A percentile compares a stretch with the other conserved stretches of the same genome.
phyloP scores from a whole-genome alignment of 495 filamentous ascomycete genomes.

The Aspergillus leporis region DNA sequence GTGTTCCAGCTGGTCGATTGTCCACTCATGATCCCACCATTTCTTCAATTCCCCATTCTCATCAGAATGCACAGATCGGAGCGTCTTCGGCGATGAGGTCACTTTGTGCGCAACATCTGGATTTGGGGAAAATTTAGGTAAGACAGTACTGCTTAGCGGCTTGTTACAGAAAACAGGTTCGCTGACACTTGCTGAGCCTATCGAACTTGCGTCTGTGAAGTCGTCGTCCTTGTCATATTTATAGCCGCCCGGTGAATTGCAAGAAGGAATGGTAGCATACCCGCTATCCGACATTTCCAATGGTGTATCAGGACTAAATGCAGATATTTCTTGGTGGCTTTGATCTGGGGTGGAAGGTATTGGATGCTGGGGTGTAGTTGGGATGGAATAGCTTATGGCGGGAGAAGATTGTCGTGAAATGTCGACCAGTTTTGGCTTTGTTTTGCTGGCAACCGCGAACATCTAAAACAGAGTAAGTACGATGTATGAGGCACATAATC shows the following conservation, averaged over 20 bases:
- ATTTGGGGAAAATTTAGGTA: conserved; percentile 14
- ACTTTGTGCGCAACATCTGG: conserved; percentile 25
- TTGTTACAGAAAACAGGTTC: conserved; percentile 32
- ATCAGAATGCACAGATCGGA: conserved; percentile 24
- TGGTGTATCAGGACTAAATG: conserved; percentile 49
- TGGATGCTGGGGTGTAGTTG: conserved; percentile 25
- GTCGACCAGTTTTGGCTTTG: conserved; percentile 43
- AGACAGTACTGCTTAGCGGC: conserved; percentile 20
- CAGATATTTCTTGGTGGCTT: conserved; percentile 43
- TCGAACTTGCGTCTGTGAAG: conserved; percentile 32
- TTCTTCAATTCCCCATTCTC: conserved; percentile 38
- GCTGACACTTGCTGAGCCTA: conserved; percentile 32
- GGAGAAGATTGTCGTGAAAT: conserved; percentile 45
- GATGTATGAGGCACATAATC: neutral
- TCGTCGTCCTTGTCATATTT: conserved; percentile 32
- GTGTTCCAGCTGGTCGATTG: conserved; percentile 45
- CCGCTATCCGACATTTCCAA: conserved; percentile 42
- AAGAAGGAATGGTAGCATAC: conserved; percentile 31
- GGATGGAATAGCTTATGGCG: conserved; percentile 26
- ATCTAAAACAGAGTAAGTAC: conserved; percentile 27
- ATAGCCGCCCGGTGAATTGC: conserved; percentile 29
- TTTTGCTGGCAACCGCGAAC: conserved; percentile 44
- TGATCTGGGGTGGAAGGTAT: conserved; percentile 43
- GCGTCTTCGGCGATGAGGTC: conserved; percentile 16
- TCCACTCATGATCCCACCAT: conserved; percentile 49